These are phyloP conservation scores for Trichocladium uniseriatum DNA, from an alignment of 495 filamentous ascomycete species.

Conservation along the genomic window DNA sequence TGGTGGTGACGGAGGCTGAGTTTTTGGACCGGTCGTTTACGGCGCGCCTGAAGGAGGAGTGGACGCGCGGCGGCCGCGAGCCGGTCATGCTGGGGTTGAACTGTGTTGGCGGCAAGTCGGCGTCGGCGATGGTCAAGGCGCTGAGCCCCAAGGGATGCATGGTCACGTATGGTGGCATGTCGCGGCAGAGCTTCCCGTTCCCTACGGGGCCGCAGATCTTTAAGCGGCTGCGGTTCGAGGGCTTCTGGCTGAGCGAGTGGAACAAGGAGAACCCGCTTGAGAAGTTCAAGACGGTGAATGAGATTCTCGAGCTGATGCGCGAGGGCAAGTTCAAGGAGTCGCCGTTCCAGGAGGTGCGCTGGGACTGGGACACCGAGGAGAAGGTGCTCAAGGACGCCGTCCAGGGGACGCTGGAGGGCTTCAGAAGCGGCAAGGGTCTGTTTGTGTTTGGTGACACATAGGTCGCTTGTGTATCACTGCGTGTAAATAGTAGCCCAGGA, in stretches of 20 bases:
- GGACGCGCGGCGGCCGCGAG: constrained; percentile 60
- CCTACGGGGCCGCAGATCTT: constrained; percentile 81
- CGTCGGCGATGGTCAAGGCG: constrained; percentile 59
- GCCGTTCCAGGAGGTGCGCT: constrained; percentile 67
- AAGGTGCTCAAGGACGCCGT: constrained; percentile 56
- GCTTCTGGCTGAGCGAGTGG: constrained; percentile 94
- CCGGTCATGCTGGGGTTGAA: constrained; percentile 72
- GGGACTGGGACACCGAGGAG: constrained; percentile 72
- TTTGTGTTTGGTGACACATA: constrained; percentile 61
- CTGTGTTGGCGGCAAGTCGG: constrained; percentile 87
- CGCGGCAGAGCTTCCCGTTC: constrained; percentile 67
- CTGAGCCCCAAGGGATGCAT: constrained; percentile 58
- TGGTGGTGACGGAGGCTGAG: constrained; percentile 73
- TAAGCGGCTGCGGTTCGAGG: constrained; percentile 74
- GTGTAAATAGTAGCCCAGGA: too few relatives aligned
- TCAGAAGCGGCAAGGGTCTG: constrained; percentile 75
- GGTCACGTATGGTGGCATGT: constrained; percentile 96
- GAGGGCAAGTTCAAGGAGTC: constrained; percentile 71
- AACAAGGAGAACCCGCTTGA: constrained; percentile 61
- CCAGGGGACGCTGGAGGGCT: constrained; percentile 75
- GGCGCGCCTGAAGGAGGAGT: constrained; percentile 50
- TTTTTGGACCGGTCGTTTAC: constrained; percentile 52
- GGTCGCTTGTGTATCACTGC: background rate
- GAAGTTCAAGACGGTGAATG: constrained; percentile 69
- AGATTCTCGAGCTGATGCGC: constrained; percentile 66